Evolutionary conservation across 495 filamentous ascomycete species (phyloP).

Genomic region (Clohesyomyces aquaticus): DNA sequence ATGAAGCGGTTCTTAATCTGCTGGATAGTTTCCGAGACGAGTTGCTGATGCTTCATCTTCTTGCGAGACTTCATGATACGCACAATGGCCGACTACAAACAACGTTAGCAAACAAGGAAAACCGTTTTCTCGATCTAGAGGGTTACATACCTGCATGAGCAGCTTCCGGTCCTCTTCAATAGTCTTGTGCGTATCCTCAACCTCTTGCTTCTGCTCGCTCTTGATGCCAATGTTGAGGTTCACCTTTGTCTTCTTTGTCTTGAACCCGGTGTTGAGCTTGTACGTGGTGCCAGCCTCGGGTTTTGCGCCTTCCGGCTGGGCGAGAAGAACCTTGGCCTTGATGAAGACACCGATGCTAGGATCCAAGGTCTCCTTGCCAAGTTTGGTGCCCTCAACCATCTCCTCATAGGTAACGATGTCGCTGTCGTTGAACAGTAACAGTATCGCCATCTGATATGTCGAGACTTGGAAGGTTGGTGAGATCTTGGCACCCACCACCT

Average conservation of each 20-base stretch:
- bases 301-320: constrained; percentile 71
- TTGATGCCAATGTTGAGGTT: constrained; percentile 96
- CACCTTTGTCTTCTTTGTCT: constrained; percentile 94
- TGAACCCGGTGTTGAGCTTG: constrained; percentile 88
- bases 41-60: constrained; percentile 93
- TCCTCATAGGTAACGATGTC: constrained; percentile 86
- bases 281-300: constrained; percentile 75
- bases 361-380: constrained; percentile 80
- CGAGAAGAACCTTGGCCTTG: constrained; percentile 84
- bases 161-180: constrained; percentile 98
- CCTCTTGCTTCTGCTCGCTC: constrained; percentile 91
- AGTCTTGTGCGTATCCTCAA: constrained; percentile 97
- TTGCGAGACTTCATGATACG: constrained; percentile 99
- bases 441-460: constrained; percentile 94
- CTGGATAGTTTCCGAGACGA: constrained; percentile 90
- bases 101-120: constrained; percentile 33
- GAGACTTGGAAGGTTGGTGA: constrained; percentile 98
- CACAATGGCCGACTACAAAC: constrained; percentile 86
- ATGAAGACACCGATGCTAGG: constrained; percentile 80
- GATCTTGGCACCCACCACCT: constrained; percentile 68
- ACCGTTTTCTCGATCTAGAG: no score
- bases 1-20: constrained; percentile 95
- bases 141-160: constrained; percentile 89
- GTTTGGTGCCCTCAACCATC: constrained; percentile 75
- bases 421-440: constrained; percentile 93